phyloP scores from a whole-genome alignment of 345 rosid genomes.

The Hevea brasiliensis region DNA sequence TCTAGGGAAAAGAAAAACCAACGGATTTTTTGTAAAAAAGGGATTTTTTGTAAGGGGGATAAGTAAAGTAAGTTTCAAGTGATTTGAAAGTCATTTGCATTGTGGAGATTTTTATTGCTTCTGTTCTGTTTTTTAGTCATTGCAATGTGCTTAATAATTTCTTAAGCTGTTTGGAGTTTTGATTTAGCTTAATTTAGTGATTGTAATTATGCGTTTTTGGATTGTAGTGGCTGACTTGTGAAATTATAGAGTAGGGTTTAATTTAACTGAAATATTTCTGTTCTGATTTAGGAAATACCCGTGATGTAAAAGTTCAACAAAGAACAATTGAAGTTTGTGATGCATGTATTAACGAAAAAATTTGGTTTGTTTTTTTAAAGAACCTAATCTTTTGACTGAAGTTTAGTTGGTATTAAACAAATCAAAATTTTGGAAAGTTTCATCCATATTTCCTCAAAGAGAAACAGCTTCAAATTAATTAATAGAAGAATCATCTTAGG shows the following conservation, averaged over 20 bases:
- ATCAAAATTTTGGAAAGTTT: not conserved
- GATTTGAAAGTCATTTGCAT: not conserved
- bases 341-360: not conserved
- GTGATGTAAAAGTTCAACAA: not conserved
- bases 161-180: not conserved
- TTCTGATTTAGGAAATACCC: not conserved
- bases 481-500: not conserved
- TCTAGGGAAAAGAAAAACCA: not conserved
- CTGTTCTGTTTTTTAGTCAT: not conserved
- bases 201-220: not conserved
- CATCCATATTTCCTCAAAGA: not conserved
- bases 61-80: not conserved
- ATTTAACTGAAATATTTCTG: not conserved
- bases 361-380: not conserved
- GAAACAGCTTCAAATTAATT: not conserved
- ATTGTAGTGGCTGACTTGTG: not conserved
- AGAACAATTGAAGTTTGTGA: not conserved
- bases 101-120: not conserved
- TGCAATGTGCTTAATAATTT: not conserved
- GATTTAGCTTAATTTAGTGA: not conserved
- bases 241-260: not conserved
- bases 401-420: not conserved
- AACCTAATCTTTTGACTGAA: not conserved
- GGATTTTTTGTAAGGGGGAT: too few species aligned
- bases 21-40: not conserved